Conservation (phyloP, 2,329 filamentous ascomycete species). For the Volutella citrinella region DNA sequence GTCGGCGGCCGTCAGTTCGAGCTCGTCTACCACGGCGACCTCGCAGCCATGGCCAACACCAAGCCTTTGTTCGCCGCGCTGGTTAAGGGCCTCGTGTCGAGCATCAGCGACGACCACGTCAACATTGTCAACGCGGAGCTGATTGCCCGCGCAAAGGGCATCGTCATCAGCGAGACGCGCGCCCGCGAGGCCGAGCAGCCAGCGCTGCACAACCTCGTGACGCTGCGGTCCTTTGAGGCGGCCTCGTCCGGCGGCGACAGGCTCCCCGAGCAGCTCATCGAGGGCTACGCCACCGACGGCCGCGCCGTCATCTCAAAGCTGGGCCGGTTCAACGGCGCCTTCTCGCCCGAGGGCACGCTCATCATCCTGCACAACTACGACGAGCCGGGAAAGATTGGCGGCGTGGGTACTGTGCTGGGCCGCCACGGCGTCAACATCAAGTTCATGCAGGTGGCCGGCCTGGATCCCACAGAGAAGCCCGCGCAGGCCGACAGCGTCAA, state of each 20-base stretch:
- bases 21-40: conserved; percentile 72
- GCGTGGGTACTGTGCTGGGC: conserved; percentile 69
- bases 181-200: conserved; percentile 58
- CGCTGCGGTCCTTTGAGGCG: conserved; percentile 56
- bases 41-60: conserved; percentile 69
- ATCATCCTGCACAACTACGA: conserved; percentile 82
- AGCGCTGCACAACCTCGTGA: conserved; percentile 69
- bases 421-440: conserved; percentile 72
- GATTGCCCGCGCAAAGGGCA: conserved; percentile 73
- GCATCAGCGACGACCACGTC: conserved; percentile 67
- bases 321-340: conserved; percentile 70
- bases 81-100: conserved; percentile 70
- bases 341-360: conserved; percentile 69
- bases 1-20: conserved; percentile 68
- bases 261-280: conserved; percentile 46
- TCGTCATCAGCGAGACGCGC: conserved; percentile 72
- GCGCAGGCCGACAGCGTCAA: conserved; percentile 22
- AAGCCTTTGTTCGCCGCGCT: conserved; percentile 76
- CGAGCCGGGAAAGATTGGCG: conserved; percentile 77
- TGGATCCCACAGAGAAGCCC: conserved; percentile 34
- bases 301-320: conserved; percentile 68
- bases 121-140: conserved; percentile 81
- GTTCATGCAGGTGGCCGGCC: conserved; percentile 70
- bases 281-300: conserved; percentile 65
- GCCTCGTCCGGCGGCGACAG: conserved; percentile 26